Evolutionary conservation across 164 flowering plant genomes (phyloP).

Genomic region (Santalum album): DNA sequence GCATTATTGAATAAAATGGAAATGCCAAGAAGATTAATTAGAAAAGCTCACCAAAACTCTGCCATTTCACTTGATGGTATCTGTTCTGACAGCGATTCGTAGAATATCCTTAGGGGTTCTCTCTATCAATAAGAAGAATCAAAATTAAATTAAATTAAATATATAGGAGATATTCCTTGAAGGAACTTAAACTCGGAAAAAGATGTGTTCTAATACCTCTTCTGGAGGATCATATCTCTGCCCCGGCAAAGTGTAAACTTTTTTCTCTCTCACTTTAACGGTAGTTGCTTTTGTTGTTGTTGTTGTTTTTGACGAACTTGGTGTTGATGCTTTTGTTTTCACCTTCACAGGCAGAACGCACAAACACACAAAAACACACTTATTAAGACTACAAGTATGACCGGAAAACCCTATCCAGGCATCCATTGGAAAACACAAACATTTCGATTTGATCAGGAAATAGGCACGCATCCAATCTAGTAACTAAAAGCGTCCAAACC

Average conservation of each 20-base stretch:
- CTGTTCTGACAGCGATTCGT: conserved; percentile 77
- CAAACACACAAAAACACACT: conserved; percentile 1
- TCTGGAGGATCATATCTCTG: conserved; percentile 88
- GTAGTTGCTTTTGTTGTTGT: conserved; percentile 13
- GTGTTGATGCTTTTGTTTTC: conserved; percentile 28
- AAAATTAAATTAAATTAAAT: background rate
- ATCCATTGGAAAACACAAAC: too few species aligned
- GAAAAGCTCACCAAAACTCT: conserved; percentile 69
- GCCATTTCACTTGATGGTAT: conserved; percentile 98
- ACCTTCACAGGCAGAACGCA: conserved; percentile 36
- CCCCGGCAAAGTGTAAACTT: conserved; percentile 71
- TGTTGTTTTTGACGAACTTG: conserved; percentile 47
- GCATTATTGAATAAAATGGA: background rate
- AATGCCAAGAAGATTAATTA: background rate
- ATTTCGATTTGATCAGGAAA: too few species aligned
- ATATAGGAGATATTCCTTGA: background rate
- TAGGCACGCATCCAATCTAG: too few species aligned
- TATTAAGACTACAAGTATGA: background rate
- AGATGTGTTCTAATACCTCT: conserved; percentile 45
- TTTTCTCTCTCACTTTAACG: conserved; percentile 58
- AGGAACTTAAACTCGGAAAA: background rate
- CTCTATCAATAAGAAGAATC: conserved; percentile 42
- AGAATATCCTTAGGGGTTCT: conserved; percentile 90
- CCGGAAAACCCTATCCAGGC: too few species aligned
- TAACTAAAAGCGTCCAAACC: too few species aligned